Evolutionary conservation across 345 rosid species (phyloP).

Genomic region (Stellera chamaejasme): DNA sequence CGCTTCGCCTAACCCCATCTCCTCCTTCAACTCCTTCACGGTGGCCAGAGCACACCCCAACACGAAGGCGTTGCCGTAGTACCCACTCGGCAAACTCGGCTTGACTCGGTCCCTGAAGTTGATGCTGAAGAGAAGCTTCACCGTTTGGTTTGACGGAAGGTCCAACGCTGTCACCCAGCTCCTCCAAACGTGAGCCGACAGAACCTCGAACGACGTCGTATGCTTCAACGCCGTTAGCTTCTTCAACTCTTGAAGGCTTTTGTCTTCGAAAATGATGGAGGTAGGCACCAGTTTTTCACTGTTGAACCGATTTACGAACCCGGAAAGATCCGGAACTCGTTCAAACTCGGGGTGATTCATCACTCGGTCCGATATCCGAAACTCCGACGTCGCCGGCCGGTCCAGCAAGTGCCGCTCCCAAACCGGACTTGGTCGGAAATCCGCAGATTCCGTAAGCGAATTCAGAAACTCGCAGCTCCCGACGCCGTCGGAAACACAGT

Average conservation of each 20-base stretch:
- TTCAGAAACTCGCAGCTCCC: constrained; percentile 69
- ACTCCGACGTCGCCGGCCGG: constrained; percentile 8
- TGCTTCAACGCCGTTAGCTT: constrained; percentile 22
- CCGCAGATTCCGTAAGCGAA: constrained; percentile 11
- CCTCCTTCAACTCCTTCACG: constrained; percentile 49
- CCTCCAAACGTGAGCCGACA: constrained; percentile 80
- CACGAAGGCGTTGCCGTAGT: constrained; percentile 81
- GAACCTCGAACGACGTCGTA: constrained; percentile 74
- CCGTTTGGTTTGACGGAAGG: constrained; percentile 49
- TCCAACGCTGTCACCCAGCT: constrained; percentile 75
- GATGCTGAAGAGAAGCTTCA: constrained; percentile 70
- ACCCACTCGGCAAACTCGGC: constrained; percentile 65
- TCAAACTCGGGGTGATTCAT: constrained; percentile 48
- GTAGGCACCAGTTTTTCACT: constrained; percentile 51
- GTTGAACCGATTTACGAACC: constrained; percentile 52
- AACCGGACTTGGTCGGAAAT: constrained; percentile 26
- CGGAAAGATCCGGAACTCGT: constrained; percentile 51
- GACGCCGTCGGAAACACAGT: constrained; percentile 66
- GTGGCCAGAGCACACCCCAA: constrained; percentile 63
- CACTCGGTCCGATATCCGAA: constrained; percentile 5
- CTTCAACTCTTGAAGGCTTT: constrained; percentile 42
- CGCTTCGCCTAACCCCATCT: constrained; percentile 40
- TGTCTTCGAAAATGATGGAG: constrained; percentile 33
- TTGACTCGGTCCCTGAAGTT: constrained; percentile 59
- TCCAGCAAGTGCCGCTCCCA: constrained; percentile 81